Percentiles rank a stretch among this genome's conserved stretches.
Conservation (phyloP, 352 stramenopile genomes). For the Phytophthora quininea region DNA sequence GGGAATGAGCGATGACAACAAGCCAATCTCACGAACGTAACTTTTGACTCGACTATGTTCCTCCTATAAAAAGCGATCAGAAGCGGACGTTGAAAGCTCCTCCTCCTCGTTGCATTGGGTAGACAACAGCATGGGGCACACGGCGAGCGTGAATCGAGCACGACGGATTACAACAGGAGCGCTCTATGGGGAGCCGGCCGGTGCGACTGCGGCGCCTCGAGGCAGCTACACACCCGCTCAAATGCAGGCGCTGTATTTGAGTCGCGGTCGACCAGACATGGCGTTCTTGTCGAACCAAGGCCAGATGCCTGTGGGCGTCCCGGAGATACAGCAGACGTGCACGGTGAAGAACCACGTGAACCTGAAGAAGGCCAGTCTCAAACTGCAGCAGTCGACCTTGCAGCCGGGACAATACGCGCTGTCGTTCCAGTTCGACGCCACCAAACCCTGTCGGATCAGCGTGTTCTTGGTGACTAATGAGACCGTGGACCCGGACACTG, state of each 20-base stretch:
- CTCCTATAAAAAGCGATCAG: constrained; percentile 23
- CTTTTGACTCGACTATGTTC: too few relatives aligned
- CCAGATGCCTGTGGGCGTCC: constrained; percentile 52
- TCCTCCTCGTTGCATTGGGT: not conserved
- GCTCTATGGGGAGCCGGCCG: constrained; percentile 72
- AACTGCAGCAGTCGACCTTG: constrained; percentile 40
- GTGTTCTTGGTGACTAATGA: constrained; percentile 72
- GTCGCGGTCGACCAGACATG: constrained; percentile 77
- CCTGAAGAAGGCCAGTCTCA: constrained; percentile 81
- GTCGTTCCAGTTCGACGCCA: constrained; percentile 82
- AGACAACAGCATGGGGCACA: constrained; percentile 64
- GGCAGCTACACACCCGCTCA: constrained; percentile 79
- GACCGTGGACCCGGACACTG: constrained; percentile 70
- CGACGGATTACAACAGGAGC: constrained; percentile 39
- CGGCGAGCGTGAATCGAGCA: constrained; percentile 66
- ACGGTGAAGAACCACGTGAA: constrained; percentile 88
- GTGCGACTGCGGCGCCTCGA: constrained; percentile 41
- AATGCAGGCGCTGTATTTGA: constrained; percentile 86
- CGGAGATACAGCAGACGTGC: constrained; percentile 85
- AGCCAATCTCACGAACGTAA: not conserved
- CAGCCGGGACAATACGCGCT: constrained; percentile 42
- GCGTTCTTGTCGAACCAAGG: constrained; percentile 84
- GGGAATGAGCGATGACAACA: constrained; percentile 2
- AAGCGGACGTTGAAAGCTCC: not conserved
- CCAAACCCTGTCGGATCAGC: constrained; percentile 69